phyloP scores from a whole-genome alignment of 129 eudicot genomes.

The Artemisia tridentata region DNA sequence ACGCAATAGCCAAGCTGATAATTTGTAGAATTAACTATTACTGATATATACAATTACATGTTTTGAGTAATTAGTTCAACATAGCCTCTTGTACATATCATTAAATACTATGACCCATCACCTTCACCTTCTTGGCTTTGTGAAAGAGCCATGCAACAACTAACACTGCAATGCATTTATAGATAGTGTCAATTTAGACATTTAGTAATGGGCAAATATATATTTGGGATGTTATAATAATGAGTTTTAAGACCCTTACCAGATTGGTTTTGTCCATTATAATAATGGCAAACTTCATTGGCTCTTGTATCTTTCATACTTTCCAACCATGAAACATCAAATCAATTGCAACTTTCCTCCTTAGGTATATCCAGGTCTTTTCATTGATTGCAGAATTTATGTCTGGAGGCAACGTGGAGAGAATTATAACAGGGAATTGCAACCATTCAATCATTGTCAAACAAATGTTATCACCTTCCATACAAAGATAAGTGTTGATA shows the following conservation, averaged over 20 bases:
- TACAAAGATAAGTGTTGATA: neutral
- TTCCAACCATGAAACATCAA: slow-evolving; percentile 35
- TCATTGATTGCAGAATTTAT: slow-evolving; percentile 30
- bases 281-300: slow-evolving; percentile 24
- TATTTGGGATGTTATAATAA: neutral
- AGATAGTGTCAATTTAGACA: neutral
- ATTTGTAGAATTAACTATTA: no score
- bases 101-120: slow-evolving; percentile 23
- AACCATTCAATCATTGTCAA: slow-evolving; percentile 14
- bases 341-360: slow-evolving; percentile 23
- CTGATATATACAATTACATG: no score
- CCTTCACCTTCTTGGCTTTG: slow-evolving; percentile 20
- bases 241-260: slow-evolving; percentile 11
- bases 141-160: slow-evolving; percentile 24
- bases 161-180: slow-evolving; percentile 22
- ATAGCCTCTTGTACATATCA: slow-evolving; percentile 19
- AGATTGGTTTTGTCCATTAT: slow-evolving; percentile 9
- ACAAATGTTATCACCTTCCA: slow-evolving; percentile 9
- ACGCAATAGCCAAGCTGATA: no score
- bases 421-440: neutral
- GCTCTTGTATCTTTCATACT: slow-evolving; percentile 27
- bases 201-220: slow-evolving; percentile 2
- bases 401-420: slow-evolving; percentile 22
- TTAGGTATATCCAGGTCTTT: slow-evolving; percentile 23
- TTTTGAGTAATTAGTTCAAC: no score